Percentiles rank a stretch among this genome's conserved stretches.
These are phyloP conservation scores for Neoascochyta sp. DNA, from an alignment of 2,329 filamentous ascomycete genomes.

Conservation along the genomic window DNA sequence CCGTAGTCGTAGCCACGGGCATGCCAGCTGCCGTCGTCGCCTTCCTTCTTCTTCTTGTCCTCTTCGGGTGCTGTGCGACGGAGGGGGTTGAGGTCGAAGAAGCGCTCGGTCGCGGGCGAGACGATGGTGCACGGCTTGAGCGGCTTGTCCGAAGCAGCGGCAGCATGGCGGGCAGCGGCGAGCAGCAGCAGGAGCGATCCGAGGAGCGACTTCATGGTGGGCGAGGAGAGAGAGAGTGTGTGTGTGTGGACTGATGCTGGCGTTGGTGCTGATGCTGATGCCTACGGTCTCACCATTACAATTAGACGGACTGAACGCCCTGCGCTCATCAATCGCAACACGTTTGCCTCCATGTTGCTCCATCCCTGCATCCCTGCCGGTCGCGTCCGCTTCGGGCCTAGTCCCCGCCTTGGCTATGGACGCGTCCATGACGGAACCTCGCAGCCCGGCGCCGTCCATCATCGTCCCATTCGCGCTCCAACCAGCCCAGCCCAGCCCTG, in stretches of 20 bases:
- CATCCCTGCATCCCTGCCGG: constrained; percentile 2
- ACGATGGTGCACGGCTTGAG: constrained; percentile 59
- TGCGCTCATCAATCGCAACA: constrained; percentile 13
- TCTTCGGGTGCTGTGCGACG: constrained; percentile 48
- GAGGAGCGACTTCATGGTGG: constrained; percentile 26
- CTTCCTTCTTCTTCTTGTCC: constrained; percentile 48
- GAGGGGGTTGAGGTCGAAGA: constrained; percentile 61
- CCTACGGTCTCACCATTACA: no score
- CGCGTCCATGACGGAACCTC: constrained; percentile 25
- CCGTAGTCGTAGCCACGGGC: constrained; percentile 73
- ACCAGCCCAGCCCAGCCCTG: no score
- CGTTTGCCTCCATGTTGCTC: constrained; percentile 15
- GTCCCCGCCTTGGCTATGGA: constrained; percentile 8
- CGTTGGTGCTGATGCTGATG: constrained; percentile 1
- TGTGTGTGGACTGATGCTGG: background rate
- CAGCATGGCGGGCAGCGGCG: constrained; percentile 32
- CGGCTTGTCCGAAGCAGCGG: constrained; percentile 43
- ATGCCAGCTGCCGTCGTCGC: constrained; percentile 58
- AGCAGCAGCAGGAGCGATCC: constrained; percentile 24
- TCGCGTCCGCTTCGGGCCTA: constrained; percentile 3
- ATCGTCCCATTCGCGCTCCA: no score
- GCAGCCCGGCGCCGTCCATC: constrained; percentile 11
- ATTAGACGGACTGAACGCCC: no score
- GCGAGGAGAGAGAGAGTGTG: constrained; percentile 5
- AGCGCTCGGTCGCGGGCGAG: constrained; percentile 58